Evolutionary conservation across 1,139 yeast genomes (phyloP).

Genomic region (Yamadazyma dendronema): DNA sequence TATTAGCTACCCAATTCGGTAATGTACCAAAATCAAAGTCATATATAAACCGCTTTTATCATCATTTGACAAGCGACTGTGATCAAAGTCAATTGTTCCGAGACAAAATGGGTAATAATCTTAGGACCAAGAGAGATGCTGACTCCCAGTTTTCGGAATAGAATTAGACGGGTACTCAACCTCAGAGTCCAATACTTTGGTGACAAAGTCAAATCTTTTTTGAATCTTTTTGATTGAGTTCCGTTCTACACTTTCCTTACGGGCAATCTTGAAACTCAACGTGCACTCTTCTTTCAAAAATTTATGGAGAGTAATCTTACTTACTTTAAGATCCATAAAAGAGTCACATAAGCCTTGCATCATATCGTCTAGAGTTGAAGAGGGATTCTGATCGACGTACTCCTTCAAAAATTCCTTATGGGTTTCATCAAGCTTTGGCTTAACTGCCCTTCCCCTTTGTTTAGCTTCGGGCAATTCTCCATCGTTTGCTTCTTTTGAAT

Average conservation of each 20-base stretch:
- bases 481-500: constrained; percentile 6
- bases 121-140: constrained; percentile 5
- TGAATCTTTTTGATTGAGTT: constrained; percentile 7
- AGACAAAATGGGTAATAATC: no score
- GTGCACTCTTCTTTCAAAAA: constrained; percentile 6
- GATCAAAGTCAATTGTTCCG: no score
- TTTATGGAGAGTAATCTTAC: constrained; percentile 6
- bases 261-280: constrained; percentile 5
- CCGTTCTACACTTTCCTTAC: constrained; percentile 6
- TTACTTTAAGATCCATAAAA: constrained; percentile 7
- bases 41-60: no score
- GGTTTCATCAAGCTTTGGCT: constrained; percentile 8
- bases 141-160: constrained; percentile 2
- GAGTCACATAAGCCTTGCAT: constrained; percentile 4
- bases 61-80: no score
- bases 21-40: no score
- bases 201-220: constrained; percentile 8
- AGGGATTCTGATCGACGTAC: constrained; percentile 8
- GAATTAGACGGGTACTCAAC: constrained; percentile 6
- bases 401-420: constrained; percentile 10
- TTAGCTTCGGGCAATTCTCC: constrained; percentile 10
- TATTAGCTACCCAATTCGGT: no score
- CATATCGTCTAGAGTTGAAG: constrained; percentile 10
- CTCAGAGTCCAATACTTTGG: constrained; percentile 7
- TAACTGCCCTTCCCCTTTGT: constrained; percentile 8